phyloP scores from a whole-genome alignment of 768 basidiomycete genomes.

The Xerocomellus intermedius region DNA sequence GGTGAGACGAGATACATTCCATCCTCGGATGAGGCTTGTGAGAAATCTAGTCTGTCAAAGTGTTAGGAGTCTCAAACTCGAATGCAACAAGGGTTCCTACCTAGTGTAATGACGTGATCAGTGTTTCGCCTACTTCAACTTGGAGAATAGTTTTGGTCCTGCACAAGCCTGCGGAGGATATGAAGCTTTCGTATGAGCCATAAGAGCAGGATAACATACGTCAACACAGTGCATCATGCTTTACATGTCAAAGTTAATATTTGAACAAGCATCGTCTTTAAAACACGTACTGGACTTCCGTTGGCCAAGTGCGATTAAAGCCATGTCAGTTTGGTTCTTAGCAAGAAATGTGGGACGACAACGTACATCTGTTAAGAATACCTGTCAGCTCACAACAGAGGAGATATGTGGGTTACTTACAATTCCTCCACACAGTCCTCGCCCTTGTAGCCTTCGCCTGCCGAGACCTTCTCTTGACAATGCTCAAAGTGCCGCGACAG shows the following conservation, averaged over 20 bases:
- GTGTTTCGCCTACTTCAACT: slow-evolving; percentile 44
- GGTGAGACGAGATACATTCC: slow-evolving; percentile 8
- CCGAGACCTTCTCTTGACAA: slow-evolving; percentile 83
- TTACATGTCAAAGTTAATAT: slow-evolving; percentile 10
- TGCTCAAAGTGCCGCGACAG: slow-evolving; percentile 83
- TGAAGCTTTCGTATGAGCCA: not conserved
- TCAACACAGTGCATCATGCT: slow-evolving; percentile 95
- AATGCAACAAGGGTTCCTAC: slow-evolving; percentile 1
- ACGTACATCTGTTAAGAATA: slow-evolving; percentile 25
- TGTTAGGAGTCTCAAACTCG: not conserved
- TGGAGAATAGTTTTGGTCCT: slow-evolving; percentile 80
- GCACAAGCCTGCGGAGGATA: slow-evolving; percentile 41
- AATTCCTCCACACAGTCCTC: slow-evolving; percentile 94
- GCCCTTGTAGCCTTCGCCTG: slow-evolving; percentile 80
- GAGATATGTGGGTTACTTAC: slow-evolving; percentile 42
- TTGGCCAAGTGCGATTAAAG: not conserved
- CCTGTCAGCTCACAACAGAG: not conserved
- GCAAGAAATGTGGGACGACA: not conserved
- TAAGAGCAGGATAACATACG: slow-evolving; percentile 44
- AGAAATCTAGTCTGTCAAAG: slow-evolving; percentile 14
- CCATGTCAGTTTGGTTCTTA: slow-evolving; percentile 8
- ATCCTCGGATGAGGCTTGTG: slow-evolving; percentile 3
- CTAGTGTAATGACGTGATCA: slow-evolving; percentile 13
- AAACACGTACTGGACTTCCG: slow-evolving; percentile 64
- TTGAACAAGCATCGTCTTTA: not conserved